Conservation (phyloP, 805 yeast species). For the Hanseniaspora taiwanica region DNA sequence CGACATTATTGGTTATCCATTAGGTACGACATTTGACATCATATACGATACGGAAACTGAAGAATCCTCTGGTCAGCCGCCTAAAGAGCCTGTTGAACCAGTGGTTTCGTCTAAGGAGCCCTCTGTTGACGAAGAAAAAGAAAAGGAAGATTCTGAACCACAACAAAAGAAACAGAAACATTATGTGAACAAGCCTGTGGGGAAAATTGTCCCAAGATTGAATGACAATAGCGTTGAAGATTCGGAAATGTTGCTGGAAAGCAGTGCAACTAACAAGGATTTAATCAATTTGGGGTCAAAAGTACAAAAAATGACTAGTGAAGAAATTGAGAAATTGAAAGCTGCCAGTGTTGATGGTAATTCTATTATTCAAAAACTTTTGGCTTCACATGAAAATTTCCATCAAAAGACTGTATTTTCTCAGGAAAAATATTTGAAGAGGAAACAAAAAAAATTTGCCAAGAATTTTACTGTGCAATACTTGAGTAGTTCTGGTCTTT, state of each 20-base stretch:
- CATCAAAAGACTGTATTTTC: conserved; percentile 80
- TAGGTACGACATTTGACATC: conserved; percentile 85
- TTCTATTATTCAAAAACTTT: conserved; percentile 67
- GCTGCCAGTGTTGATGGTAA: conserved; percentile 58
- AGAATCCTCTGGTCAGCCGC: conserved; percentile 13
- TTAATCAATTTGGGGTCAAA: conserved; percentile 53
- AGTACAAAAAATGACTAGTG: conserved; percentile 59
- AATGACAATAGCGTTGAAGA: conserved; percentile 6
- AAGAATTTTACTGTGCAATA: conserved; percentile 75
- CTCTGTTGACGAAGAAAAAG: conserved; percentile 6
- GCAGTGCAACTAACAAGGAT: conserved; percentile 52
- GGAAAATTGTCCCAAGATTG: conserved; percentile 2
- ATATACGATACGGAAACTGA: conserved; percentile 31
- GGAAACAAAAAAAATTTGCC: conserved; percentile 86
- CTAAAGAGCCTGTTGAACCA: too few species aligned
- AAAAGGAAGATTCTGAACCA: conserved; percentile 3
- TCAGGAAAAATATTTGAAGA: conserved; percentile 79
- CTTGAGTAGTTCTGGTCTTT: conserved; percentile 53
- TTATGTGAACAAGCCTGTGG: not conserved
- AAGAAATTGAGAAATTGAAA: conserved; percentile 79
- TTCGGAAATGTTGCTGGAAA: conserved; percentile 17
- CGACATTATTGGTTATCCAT: conserved; percentile 65
- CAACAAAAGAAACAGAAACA: not conserved
- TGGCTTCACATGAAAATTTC: conserved; percentile 74
- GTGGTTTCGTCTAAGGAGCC: too few species aligned